These are phyloP conservation scores for Sapria himalayana DNA, from an alignment of 345 rosid genomes.

Conservation along the genomic window DNA sequence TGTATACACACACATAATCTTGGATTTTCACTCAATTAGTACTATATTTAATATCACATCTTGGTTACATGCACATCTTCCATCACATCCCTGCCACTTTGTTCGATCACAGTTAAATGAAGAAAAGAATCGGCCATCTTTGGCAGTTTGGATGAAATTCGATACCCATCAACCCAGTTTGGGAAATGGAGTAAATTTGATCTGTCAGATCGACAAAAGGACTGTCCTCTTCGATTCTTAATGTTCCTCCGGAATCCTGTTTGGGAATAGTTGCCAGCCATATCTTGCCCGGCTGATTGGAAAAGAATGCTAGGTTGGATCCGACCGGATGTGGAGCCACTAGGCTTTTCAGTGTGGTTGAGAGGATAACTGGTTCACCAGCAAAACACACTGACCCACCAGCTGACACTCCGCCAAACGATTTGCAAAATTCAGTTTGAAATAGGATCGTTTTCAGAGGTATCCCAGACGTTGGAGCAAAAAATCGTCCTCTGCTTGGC, in stretches of 20 bases:
- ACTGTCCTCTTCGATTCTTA: slow-evolving; percentile 40
- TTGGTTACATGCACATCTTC: slow-evolving; percentile 71
- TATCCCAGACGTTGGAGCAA: slow-evolving; percentile 75
- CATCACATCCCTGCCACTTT: slow-evolving; percentile 49
- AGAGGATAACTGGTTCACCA: slow-evolving; percentile 37
- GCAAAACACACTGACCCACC: slow-evolving; percentile 34
- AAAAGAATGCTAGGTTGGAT: slow-evolving; percentile 56
- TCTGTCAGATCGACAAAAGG: slow-evolving; percentile 72
- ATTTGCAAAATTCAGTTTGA: slow-evolving; percentile 36
- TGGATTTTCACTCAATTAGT: too few relatives aligned
- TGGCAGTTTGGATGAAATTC: slow-evolving; percentile 54
- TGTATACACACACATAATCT: too few relatives aligned
- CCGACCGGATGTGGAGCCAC: slow-evolving; percentile 89
- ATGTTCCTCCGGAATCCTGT: slow-evolving; percentile 36
- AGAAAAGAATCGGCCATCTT: slow-evolving; percentile 57
- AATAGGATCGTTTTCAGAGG: slow-evolving; percentile 45
- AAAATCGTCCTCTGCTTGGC: slow-evolving; percentile 26
- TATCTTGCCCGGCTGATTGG: slow-evolving; percentile 46
- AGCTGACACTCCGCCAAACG: slow-evolving; percentile 42
- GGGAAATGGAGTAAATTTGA: slow-evolving; percentile 34
- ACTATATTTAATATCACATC: too few relatives aligned
- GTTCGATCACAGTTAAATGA: slow-evolving; percentile 72
- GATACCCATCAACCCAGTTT: slow-evolving; percentile 71
- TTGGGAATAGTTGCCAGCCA: slow-evolving; percentile 63
- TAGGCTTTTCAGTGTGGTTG: slow-evolving; percentile 16